Evolutionary conservation across 441 rosid genomes (phyloP).

Genomic region (Gossypium schwendimanii): DNA sequence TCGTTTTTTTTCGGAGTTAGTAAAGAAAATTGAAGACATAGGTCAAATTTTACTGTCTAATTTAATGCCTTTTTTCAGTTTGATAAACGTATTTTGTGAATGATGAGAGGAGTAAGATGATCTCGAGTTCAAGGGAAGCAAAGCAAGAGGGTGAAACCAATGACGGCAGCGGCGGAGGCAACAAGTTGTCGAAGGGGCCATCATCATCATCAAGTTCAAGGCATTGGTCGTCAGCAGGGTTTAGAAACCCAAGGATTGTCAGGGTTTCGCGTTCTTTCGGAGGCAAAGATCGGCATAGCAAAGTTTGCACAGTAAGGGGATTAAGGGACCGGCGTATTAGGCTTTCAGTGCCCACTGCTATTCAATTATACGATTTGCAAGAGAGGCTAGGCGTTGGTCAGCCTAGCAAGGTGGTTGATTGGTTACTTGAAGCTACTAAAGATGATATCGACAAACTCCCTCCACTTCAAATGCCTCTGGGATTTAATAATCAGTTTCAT

Average conservation of each 20-base stretch:
- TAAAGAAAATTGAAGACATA: background rate
- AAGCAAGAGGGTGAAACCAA: slow-evolving; percentile 51
- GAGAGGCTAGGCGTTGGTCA: slow-evolving; percentile 78
- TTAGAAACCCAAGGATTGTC: slow-evolving; percentile 82
- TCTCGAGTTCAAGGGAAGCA: slow-evolving; percentile 36
- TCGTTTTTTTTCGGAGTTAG: too few relatives aligned
- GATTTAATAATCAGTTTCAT: slow-evolving; percentile 44
- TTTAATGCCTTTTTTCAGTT: slow-evolving; percentile 4
- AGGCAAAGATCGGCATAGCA: slow-evolving; percentile 95
- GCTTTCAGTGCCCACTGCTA: slow-evolving; percentile 85
- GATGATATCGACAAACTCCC: slow-evolving; percentile 82
- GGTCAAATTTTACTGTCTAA: background rate
- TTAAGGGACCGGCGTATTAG: slow-evolving; percentile 78
- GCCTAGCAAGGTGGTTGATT: slow-evolving; percentile 90
- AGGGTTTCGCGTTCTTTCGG: slow-evolving; percentile 87
- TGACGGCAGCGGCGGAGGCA: background rate
- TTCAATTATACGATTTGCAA: slow-evolving; percentile 86
- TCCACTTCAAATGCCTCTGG: slow-evolving; percentile 68
- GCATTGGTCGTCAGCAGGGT: slow-evolving; percentile 56
- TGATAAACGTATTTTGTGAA: slow-evolving; percentile 11
- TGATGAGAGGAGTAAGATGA: slow-evolving; percentile 33
- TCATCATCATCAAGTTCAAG: slow-evolving; percentile 31
- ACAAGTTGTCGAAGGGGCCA: slow-evolving; percentile 21
- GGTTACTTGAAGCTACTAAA: slow-evolving; percentile 74
- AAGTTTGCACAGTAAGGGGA: slow-evolving; percentile 85